Base-by-base conservation (phyloP, 176 grass and related monocot genomes). In the Urochloa ruziziensis region DNA sequence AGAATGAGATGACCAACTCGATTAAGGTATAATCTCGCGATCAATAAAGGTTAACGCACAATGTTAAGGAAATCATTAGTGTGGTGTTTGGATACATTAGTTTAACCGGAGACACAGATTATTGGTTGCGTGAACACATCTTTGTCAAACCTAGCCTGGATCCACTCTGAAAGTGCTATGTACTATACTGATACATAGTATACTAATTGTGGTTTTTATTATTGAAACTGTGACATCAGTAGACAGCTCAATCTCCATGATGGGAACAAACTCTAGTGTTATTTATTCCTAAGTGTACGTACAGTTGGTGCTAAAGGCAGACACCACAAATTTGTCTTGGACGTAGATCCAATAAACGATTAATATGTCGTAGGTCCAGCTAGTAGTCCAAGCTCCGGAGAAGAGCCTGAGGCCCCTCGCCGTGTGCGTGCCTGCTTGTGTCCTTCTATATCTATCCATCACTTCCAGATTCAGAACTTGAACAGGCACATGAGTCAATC, bases 341-440 rank as follows among this genome's bases (percentile, higher is more conserved):
- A 91, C 69, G 52, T 94, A 97, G 59, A 97, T 92, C 59, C 90
- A 83, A 46, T 90, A 97, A 84, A 92, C 92, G 1, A 94, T 85
- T n/a, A n/a, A n/a, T n/a, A n/a, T n/a, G n/a, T n/a, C n/a, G n/a
- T n/a, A n/a, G n/a, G n/a, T n/a, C n/a, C n/a, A n/a, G n/a, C n/a
- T n/a, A n/a, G n/a, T n/a, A n/a, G n/a, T n/a, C n/a, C n/a, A n/a
- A n/a, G n/a, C n/a, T n/a, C n/a, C n/a, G n/a, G n/a, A n/a, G n/a
- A n/a, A n/a, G n/a, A n/a, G n/a, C n/a, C n/a, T n/a, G n/a, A n/a
- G 70, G 88, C 7, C 94, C 92, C 35, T 92, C 92, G 0, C 90
- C 90, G 2, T 39, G 88, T 92, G 78, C 90, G 71, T 94, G 95
- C 65, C 95, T 85, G 28, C 85, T 97, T 56, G 82, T 4, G 36